Conservation (phyloP, 1,284 basidiomycete species). For the Puccinia brachypodii region DNA sequence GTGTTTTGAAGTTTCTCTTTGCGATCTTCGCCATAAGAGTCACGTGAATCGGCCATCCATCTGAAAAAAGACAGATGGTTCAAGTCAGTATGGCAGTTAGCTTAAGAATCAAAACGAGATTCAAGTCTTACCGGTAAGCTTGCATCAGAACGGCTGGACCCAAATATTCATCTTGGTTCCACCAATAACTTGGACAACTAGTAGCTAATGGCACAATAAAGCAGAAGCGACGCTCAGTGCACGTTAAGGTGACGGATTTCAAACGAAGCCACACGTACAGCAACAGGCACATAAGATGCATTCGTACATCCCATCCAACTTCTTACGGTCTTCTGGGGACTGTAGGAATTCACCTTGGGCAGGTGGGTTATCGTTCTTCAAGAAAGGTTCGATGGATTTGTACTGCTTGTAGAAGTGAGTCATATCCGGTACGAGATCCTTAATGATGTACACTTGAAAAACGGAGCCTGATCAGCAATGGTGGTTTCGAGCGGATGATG, state of each 20-base stretch:
- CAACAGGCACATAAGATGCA: constrained; percentile 56
- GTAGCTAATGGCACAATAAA: constrained; percentile 49
- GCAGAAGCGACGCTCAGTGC: constrained; percentile 78
- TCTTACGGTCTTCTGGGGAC: constrained; percentile 84
- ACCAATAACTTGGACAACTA: constrained; percentile 74
- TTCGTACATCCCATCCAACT: constrained; percentile 97
- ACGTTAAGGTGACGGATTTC: constrained; percentile 54
- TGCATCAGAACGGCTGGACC: constrained; percentile 92
- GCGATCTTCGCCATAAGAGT: constrained; percentile 75
- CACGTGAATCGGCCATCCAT: constrained; percentile 97
- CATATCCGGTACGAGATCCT: constrained; percentile 83
- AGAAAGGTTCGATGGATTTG: constrained; percentile 95
- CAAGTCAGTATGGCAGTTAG: neutral
- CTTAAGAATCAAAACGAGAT: neutral
- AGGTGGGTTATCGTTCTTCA: constrained; percentile 87
- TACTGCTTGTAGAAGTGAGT: constrained; percentile 97
- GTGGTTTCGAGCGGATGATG: neutral
- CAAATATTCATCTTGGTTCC: constrained; percentile 98
- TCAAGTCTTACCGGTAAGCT: constrained; percentile 64
- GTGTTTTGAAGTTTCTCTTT: constrained; percentile 93
- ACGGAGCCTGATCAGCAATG: neutral
- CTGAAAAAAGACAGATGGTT: constrained; percentile 58
- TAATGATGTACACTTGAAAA: constrained; percentile 84
- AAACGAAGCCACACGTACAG: neutral
- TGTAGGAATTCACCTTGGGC: constrained; percentile 77